phyloP scores from a whole-genome alignment of 768 basidiomycete species.

The Russula olivacea region DNA sequence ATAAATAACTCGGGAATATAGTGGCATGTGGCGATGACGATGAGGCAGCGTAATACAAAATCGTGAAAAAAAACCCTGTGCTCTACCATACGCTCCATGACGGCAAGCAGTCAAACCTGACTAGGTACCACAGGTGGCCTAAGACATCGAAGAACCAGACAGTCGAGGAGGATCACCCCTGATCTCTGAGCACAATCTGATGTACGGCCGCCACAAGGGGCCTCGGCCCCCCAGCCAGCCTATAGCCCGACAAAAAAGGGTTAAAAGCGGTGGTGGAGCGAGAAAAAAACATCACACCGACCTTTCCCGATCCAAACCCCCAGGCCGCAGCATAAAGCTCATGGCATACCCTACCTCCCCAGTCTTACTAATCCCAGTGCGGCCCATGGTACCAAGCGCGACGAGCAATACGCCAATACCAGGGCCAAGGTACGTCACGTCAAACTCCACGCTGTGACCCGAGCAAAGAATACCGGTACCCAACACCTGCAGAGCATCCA shows the following conservation, averaged over 20 bases:
- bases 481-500: conserved; percentile 1
- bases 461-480: conserved; percentile 9
- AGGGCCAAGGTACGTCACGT: conserved; percentile 8
- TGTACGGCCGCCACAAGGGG: conserved; percentile 18
- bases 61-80: neutral
- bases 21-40: neutral
- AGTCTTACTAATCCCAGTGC: neutral
- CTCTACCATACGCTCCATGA: neutral
- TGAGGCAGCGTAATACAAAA: neutral
- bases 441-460: conserved; percentile 3
- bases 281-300: neutral
- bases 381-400: conserved; percentile 3
- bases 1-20: neutral
- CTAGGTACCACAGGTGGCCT: neutral
- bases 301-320: neutral
- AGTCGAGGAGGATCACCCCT: neutral
- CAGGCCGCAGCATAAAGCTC: conserved; percentile 15
- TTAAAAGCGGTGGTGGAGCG: neutral
- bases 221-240: neutral
- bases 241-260: neutral
- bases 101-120: too few species aligned
- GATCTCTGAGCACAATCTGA: conserved; percentile 14
- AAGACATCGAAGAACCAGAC: neutral
- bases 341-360: conserved; percentile 3
- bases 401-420: conserved; percentile 13